Conservation (phyloP, 768 basidiomycete genomes). For the Pleurotus citrinopileatus region DNA sequence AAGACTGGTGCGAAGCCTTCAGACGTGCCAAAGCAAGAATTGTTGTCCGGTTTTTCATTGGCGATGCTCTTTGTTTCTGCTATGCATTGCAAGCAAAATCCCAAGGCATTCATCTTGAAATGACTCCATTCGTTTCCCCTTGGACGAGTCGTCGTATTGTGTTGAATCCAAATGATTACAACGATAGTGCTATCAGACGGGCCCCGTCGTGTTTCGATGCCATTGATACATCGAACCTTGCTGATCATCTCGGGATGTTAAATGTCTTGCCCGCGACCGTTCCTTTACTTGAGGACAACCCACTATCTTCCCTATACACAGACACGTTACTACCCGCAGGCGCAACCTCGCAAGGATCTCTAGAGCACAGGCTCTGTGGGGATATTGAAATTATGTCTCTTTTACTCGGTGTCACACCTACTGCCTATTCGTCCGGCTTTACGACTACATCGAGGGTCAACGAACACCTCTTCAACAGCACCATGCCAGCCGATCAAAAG, state of each 20-base stretch:
- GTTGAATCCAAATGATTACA: constrained; percentile 31
- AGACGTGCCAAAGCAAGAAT: constrained; percentile 22
- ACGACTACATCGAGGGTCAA: constrained; percentile 37
- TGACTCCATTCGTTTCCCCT: constrained; percentile 21
- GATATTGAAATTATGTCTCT: constrained; percentile 40
- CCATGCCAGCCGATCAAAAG: constrained; percentile 18
- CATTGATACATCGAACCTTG: constrained; percentile 50
- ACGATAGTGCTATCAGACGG: background rate
- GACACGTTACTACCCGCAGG: constrained; percentile 33
- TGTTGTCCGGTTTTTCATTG: constrained; percentile 36
- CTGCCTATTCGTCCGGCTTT: constrained; percentile 38
- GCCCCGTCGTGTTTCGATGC: constrained; percentile 39
- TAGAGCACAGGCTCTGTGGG: constrained; percentile 28
- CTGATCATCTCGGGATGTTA: constrained; percentile 45
- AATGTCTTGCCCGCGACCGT: constrained; percentile 37
- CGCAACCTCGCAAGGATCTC: constrained; percentile 25
- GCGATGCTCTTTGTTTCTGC: constrained; percentile 38
- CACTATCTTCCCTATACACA: constrained; percentile 36
- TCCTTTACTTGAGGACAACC: constrained; percentile 31
- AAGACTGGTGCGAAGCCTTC: constrained; percentile 29
- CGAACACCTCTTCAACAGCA: constrained; percentile 25
- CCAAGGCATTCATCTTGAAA: constrained; percentile 18
- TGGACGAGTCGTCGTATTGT: constrained; percentile 32
- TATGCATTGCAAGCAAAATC: constrained; percentile 28
- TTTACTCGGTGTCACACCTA: constrained; percentile 39